Conservation (phyloP, 768 basidiomycete species). For the Cyclocybe aegerita region DNA sequence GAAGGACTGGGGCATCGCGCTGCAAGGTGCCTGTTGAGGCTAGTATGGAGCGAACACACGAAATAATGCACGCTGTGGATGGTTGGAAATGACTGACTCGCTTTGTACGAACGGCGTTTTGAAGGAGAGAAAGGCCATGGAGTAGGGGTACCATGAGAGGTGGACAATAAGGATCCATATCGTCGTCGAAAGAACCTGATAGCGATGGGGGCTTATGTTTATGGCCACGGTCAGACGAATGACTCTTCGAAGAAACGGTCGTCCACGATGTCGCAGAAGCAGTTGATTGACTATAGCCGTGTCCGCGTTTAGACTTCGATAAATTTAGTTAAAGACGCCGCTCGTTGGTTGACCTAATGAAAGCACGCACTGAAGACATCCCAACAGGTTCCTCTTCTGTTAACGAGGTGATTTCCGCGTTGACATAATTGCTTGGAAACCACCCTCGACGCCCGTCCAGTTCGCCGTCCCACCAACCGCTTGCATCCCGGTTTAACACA, state of each 20-base stretch:
- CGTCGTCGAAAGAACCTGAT: conserved; percentile 45
- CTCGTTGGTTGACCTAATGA: conserved; percentile 6
- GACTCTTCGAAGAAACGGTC: conserved; percentile 38
- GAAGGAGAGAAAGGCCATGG: conserved; percentile 82
- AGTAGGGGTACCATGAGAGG: conserved; percentile 81
- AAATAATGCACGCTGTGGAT: conserved; percentile 92
- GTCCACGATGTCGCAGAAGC: conserved; percentile 56
- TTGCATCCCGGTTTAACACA: conserved; percentile 82
- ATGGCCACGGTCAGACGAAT: conserved; percentile 25
- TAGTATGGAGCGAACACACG: conserved; percentile 86
- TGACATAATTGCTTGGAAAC: conserved; percentile 98
- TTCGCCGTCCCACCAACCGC: conserved; percentile 99
- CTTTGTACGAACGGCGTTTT: conserved; percentile 79
- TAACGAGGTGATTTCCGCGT: conserved; percentile 57
- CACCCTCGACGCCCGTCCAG: conserved; percentile 86
- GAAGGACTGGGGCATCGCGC: conserved; percentile 76
- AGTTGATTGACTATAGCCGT: conserved; percentile 50
- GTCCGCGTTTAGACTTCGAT: conserved; percentile 37
- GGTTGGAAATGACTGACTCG: conserved; percentile 87
- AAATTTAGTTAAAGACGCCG: conserved; percentile 6
- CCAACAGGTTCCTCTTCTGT: conserved; percentile 55
- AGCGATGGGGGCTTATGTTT: conserved; percentile 41
- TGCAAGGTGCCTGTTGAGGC: conserved; percentile 81
- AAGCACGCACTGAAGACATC: conserved; percentile 38
- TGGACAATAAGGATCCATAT: conserved; percentile 65